Conservation (phyloP, 768 basidiomycete genomes). For the Leccinum arenicola region DNA sequence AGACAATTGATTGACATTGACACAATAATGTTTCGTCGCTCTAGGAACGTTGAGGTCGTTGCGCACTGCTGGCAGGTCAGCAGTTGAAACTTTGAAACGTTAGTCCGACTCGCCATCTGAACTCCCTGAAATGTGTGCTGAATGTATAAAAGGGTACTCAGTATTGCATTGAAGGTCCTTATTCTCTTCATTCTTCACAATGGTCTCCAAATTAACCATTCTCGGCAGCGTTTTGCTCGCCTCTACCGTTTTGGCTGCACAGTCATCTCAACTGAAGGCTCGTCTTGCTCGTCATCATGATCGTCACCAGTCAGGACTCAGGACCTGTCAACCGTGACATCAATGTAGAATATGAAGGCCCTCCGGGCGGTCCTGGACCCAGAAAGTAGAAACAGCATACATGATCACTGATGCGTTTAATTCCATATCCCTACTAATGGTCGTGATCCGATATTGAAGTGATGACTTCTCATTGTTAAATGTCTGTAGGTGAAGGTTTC, state of each 20-base stretch:
- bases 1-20: background rate
- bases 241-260: slow-evolving; percentile 13
- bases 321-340: too few species aligned
- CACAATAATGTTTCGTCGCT: background rate
- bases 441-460: too few species aligned
- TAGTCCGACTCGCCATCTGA: background rate
- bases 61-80: background rate
- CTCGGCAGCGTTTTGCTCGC: slow-evolving; percentile 20
- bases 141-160: background rate
- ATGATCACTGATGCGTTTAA: too few species aligned
- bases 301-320: slow-evolving; percentile 12
- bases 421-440: too few species aligned
- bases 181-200: background rate
- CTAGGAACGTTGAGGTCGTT: background rate
- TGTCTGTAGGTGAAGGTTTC: too few species aligned
- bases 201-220: slow-evolving; percentile 18
- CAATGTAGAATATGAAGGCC: too few species aligned
- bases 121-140: background rate
- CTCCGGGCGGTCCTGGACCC: too few species aligned
- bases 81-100: background rate
- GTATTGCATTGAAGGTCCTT: background rate
- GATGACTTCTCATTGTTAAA: too few species aligned
- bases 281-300: slow-evolving; percentile 15
- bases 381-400: too few species aligned
- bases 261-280: slow-evolving; percentile 13